A percentile compares a stretch with the other conserved stretches of the same genome.
Conservation (phyloP, 2,329 filamentous ascomycete species). For the Trichoderma arundinaceum region DNA sequence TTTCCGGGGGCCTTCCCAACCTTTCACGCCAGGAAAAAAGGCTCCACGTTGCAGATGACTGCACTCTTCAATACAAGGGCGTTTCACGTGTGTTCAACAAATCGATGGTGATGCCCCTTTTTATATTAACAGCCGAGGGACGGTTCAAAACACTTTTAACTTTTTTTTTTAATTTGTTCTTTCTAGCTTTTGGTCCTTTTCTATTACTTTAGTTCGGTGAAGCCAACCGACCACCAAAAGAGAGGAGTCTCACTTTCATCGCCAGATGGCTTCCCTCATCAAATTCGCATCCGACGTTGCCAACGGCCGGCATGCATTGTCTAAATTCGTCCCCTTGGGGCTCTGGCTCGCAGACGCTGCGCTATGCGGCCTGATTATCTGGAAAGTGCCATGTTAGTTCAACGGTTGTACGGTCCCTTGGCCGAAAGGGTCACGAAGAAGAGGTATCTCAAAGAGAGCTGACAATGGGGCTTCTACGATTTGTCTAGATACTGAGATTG, state of each 20-base stretch:
- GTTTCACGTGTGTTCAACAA: background rate
- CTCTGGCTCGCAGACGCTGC: constrained; percentile 73
- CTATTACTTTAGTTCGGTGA: background rate
- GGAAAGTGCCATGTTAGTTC: constrained; percentile 79
- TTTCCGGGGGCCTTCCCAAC: background rate
- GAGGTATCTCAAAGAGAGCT: background rate
- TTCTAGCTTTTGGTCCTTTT: background rate
- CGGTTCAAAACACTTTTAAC: too few species aligned
- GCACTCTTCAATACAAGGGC: background rate
- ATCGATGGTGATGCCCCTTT: background rate
- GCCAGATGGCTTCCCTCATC: constrained; percentile 42
- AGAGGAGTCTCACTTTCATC: background rate
- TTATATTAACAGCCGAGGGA: background rate
- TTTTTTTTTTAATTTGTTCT: background rate
- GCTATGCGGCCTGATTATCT: constrained; percentile 76
- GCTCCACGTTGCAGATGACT: constrained; percentile 27
- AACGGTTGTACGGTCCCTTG: background rate
- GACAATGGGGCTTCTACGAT: background rate
- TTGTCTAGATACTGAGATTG: constrained; percentile 84
- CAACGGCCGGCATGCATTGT: constrained; percentile 56
- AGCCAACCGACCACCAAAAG: background rate
- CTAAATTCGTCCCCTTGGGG: constrained; percentile 59
- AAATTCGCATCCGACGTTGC: constrained; percentile 51
- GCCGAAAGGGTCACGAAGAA: background rate
- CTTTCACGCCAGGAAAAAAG: background rate